Conservation (phyloP, 2,329 filamentous ascomycete genomes). For the Pleurostoma richardsiae region DNA sequence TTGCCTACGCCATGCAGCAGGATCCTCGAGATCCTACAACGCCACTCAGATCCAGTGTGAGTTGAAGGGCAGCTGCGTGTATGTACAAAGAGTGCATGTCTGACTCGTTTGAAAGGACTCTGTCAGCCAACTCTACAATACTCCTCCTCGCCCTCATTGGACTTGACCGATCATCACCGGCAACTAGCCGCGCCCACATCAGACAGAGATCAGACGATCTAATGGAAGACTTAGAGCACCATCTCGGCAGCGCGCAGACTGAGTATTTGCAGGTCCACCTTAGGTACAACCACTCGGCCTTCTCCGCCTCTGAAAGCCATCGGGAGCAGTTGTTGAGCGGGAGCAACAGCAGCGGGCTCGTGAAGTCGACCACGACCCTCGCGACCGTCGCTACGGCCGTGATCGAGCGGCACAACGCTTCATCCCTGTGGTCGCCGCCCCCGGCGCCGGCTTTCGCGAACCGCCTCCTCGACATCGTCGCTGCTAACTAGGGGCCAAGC, state of each 20-base stretch:
- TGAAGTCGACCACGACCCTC: slow-evolving; percentile 39
- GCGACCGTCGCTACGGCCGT: slow-evolving; percentile 47
- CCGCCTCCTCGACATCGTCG: slow-evolving; percentile 37
- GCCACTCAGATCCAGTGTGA: background rate
- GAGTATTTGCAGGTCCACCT: slow-evolving; percentile 48
- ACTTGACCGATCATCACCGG: slow-evolving; percentile 18
- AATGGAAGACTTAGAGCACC: slow-evolving; percentile 52
- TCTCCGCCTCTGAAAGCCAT: slow-evolving; percentile 25
- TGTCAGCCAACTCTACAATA: slow-evolving; percentile 36
- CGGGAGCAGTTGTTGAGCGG: slow-evolving; percentile 11
- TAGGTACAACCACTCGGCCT: slow-evolving; percentile 52
- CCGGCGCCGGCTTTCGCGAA: slow-evolving; percentile 24
- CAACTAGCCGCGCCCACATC: slow-evolving; percentile 13
- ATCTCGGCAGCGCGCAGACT: slow-evolving; percentile 43
- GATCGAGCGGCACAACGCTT: slow-evolving; percentile 40
- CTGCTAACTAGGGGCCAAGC: slow-evolving; percentile 41
- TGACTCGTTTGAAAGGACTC: slow-evolving; percentile 22
- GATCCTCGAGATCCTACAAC: background rate
- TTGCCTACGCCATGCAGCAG: background rate
- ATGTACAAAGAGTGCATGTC: too few species aligned
- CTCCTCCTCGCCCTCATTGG: slow-evolving; percentile 44
- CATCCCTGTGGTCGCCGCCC: slow-evolving; percentile 47
- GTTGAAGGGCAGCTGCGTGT: background rate
- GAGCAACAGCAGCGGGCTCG: slow-evolving; percentile 21
- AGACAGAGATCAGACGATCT: slow-evolving; percentile 46